phyloP scores from a whole-genome alignment of 345 rosid species.

The Euphorbia peplus region DNA sequence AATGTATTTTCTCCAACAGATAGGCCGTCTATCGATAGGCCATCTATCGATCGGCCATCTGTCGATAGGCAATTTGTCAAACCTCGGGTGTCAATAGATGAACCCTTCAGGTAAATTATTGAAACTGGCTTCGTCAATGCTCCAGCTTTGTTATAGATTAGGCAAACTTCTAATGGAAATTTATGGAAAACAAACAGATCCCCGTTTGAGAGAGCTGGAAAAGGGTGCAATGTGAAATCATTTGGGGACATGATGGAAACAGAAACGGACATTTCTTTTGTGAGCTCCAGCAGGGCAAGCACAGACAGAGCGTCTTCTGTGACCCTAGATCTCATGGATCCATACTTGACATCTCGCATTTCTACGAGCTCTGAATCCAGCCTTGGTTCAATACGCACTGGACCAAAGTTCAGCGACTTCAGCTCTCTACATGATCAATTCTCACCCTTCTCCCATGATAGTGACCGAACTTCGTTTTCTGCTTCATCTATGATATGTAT shows the following conservation, averaged over 20 bases:
- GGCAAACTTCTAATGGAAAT: not conserved
- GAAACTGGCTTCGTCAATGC: no score
- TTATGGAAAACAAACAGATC: constrained; percentile 42
- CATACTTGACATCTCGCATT: constrained; percentile 34
- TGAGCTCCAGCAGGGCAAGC: constrained; percentile 86
- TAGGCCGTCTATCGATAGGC: constrained; percentile 17
- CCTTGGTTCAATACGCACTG: constrained; percentile 52
- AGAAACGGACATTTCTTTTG: constrained; percentile 70
- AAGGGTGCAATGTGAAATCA: constrained; percentile 31
- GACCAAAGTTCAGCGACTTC: constrained; percentile 41
- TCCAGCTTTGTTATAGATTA: no score
- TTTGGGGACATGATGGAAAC: constrained; percentile 48
- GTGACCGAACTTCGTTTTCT: constrained; percentile 53
- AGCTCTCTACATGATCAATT: constrained; percentile 37
- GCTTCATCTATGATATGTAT: constrained; percentile 45
- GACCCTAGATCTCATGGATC: constrained; percentile 49
- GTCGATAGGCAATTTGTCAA: constrained; percentile 28
- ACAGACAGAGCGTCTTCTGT: constrained; percentile 43
- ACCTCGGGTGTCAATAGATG: constrained; percentile 46
- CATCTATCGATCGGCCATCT: constrained; percentile 29
- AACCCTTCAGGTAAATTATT: constrained; percentile 40
- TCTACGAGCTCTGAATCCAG: constrained; percentile 63
- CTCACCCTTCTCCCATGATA: constrained; percentile 56
- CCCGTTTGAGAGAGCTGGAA: constrained; percentile 34
- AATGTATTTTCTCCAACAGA: constrained; percentile 31